Evolutionary conservation across 1,284 basidiomycete genomes (phyloP), one percentile per base, ranked within the genome.

Genomic region (Heterobasidion irregulare): DNA sequence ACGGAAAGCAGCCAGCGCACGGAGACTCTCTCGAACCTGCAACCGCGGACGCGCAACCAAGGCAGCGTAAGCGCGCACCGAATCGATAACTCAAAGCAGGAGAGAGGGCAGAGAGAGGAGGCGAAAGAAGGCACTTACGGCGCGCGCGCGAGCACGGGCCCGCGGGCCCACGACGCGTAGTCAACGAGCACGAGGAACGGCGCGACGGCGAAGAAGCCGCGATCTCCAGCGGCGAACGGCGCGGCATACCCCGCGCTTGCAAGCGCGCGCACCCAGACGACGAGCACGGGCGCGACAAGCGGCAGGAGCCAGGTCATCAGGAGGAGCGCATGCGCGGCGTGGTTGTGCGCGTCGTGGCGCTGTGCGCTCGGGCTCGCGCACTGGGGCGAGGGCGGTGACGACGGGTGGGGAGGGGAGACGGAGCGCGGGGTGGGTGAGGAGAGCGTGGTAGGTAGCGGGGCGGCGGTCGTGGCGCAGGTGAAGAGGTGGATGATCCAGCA

Each of bases 201-300:
- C 1, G 78, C 75, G 12, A 86, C 79, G 53, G 82, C 80, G 35
- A 87, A 59, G 56, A 89, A 77, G 64, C 84, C 83, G 64, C 92
- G 89, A 64, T 94, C 90, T 0, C 86, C 85, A 26, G 26, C 26
- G 54, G 84, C 79, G 62, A 90, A 90, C 2, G 86, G 86, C 4
- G 83, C 81, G 8, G 79, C 85, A 45, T 80, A 73, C 1, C 88
- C 88, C n/a, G 86, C 85, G 2, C 84, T 87, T 16, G 78, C 72
- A 8, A 92, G 68, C 53, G 94, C 96, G 54, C 94, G 83, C 1
- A 87, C 86, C 95, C 95, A 99, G 0, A 97, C 93, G 0, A 84
- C 83, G 16, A 98, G 74, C 6, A 89, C 85, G 0, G 93, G 87
- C 0, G 84, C 87, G 7, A 82, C 80, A 52, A 94, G 75, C 0